phyloP scores from a whole-genome alignment of 1,284 basidiomycete species.

The Tilletia walkeri region DNA sequence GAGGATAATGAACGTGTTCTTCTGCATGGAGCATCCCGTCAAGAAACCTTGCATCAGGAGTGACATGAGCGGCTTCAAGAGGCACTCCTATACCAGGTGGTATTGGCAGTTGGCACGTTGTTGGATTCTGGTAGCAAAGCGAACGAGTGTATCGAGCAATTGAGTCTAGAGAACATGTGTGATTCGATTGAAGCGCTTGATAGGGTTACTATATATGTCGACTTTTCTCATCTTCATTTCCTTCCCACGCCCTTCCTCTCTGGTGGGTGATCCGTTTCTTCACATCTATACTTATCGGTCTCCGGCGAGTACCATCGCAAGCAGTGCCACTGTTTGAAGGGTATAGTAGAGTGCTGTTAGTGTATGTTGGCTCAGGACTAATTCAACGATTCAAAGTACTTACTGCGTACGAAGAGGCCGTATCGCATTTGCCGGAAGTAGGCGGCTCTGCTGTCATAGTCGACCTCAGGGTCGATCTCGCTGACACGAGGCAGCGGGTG shows the following conservation, averaged over 20 bases:
- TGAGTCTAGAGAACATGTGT: too few relatives aligned
- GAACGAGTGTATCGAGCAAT: too few relatives aligned
- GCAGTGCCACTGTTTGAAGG: slow-evolving; percentile 45
- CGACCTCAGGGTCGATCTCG: slow-evolving; percentile 97
- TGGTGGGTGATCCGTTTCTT: not conserved
- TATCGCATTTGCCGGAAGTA: slow-evolving; percentile 99
- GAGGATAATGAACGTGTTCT: too few relatives aligned
- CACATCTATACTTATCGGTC: not conserved
- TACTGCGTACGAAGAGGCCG: slow-evolving; percentile 78
- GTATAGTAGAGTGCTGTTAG: not conserved
- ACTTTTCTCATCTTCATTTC: not conserved
- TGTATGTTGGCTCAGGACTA: too few relatives aligned
- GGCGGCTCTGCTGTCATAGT: slow-evolving; percentile 92
- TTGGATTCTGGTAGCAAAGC: too few relatives aligned
- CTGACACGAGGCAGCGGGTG: slow-evolving; percentile 92
- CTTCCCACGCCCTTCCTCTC: not conserved
- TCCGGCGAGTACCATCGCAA: slow-evolving; percentile 46
- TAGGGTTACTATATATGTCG: not conserved
- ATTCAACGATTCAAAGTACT: slow-evolving; percentile 9
- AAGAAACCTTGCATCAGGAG: too few relatives aligned
- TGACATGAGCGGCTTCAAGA: too few relatives aligned
- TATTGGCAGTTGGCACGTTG: too few relatives aligned
- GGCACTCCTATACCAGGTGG: too few relatives aligned
- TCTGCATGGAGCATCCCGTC: too few relatives aligned
- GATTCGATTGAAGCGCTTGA: too few relatives aligned